Base-by-base conservation (phyloP, 192 early-diverging fungal species). In the Coemansia sp. region DNA sequence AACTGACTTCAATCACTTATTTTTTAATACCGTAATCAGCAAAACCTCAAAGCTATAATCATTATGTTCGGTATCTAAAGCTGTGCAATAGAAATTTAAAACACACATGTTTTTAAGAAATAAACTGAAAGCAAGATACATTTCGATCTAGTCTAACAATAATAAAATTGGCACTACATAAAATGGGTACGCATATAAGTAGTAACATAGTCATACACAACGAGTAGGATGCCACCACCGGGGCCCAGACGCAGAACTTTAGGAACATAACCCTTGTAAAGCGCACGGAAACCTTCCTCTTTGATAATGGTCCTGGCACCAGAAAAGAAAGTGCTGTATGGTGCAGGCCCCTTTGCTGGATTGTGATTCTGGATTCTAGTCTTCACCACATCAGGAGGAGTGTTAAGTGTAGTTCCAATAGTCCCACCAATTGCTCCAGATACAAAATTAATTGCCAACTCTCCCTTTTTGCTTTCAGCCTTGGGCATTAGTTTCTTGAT, bases 371-470 rank as follows among this genome's bases (percentile, higher is more conserved):
- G 96, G 57, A 98, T 90, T 58, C 96, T 87, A 5, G 94, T 95
- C 87, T 98, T 98, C 61, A 95, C 94, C 25, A 98, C 96, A 83
- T 98, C 96, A 51, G 94, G 89, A 20, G 96, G 96, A 19, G 93
- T 96, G 82, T 98, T 98, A 42, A 94, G 78, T 46, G 93, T 86
- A 5, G 96, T 98, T 32, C 93, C 96, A 61, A 95, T 84, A 11
- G 93, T 95, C 31, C 96, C 96, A 60, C 96, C 96, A 70, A 95
- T 87, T 14, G 91, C 84, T 39, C 96, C 96, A 57, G 94, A 93
- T 61, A 87, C 80, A 86, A 98, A 95, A 85, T 96, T 96, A 68
- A 89, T 89, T 36, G 84, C 64, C 61, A 95, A 74, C 66, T 90
- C 85, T 51, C 89, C 90, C 59, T 91, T 80, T 72, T 93, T 85